Percentiles rank a stretch among this genome's conserved stretches.
Conservation (phyloP, 495 filamentous ascomycete species). For the Cercophora samala region DNA sequence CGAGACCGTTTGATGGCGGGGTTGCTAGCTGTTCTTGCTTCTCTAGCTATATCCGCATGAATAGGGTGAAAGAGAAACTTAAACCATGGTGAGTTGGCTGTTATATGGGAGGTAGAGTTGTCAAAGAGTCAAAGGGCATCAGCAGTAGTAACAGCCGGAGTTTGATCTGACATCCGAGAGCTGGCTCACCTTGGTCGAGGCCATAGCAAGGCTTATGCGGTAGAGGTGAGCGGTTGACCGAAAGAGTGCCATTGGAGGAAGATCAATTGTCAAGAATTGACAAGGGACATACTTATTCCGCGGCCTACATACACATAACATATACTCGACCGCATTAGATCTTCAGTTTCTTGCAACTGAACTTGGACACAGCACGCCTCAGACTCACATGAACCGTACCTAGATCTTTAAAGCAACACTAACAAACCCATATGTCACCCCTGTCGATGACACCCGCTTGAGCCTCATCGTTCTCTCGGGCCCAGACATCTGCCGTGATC, state of each 20-base stretch:
- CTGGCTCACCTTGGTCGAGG: background rate
- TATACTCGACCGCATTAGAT: background rate
- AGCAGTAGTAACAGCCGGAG: background rate
- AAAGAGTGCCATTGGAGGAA: background rate
- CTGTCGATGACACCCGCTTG: conserved; percentile 8
- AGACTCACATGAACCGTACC: no score
- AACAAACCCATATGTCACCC: background rate
- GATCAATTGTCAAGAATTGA: conserved; percentile 7
- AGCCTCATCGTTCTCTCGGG: conserved; percentile 9
- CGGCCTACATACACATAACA: background rate
- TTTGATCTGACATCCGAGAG: conserved; percentile 10
- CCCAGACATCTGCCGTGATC: conserved; percentile 8
- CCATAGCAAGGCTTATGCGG: background rate
- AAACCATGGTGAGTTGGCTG: background rate
- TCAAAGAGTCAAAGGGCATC: background rate
- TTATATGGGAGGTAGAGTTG: background rate
- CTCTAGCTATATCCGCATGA: background rate
- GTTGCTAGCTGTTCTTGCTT: background rate
- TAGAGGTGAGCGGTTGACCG: background rate
- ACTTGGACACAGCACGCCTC: no score
- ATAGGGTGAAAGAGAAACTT: background rate
- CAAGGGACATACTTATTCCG: conserved; percentile 7
- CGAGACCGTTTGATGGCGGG: conserved; percentile 3
- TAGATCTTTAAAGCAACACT: no score
- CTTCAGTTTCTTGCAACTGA: background rate